A percentile compares a stretch with the other conserved stretches of the same genome.
These are phyloP conservation scores for Linum tenue DNA, from an alignment of 345 rosid genomes.

Conservation along the genomic window DNA sequence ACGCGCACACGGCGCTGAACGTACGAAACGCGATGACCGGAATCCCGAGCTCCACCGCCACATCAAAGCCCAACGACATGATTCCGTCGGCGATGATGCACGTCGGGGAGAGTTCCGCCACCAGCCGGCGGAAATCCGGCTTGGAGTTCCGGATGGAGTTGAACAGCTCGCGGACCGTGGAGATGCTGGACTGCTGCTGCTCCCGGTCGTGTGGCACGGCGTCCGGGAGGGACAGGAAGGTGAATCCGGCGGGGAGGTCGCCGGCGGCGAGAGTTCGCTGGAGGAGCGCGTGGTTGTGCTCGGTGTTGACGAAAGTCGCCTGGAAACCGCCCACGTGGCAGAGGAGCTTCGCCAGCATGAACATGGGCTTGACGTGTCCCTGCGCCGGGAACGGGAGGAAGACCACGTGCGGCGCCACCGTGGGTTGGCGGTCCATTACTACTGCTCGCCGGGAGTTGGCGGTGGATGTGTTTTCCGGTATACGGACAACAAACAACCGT, in stretches of 20 bases:
- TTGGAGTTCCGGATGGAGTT: neutral
- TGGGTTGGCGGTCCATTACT: too few relatives aligned
- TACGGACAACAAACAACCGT: too few relatives aligned
- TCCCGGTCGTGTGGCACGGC: neutral
- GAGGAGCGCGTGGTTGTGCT: slow-evolving; percentile 12
- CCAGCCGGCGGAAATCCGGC: neutral
- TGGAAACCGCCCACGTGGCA: slow-evolving; percentile 9
- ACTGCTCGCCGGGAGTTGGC: too few relatives aligned
- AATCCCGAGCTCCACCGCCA: slow-evolving; percentile 17
- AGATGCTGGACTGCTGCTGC: neutral
- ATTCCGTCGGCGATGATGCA: slow-evolving; percentile 23
- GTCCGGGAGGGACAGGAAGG: slow-evolving; percentile 18
- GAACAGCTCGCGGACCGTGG: neutral
- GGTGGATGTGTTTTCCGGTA: too few relatives aligned
- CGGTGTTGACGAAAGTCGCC: slow-evolving; percentile 22
- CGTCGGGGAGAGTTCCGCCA: neutral
- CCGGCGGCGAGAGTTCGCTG: neutral
- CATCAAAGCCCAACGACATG: slow-evolving; percentile 18
- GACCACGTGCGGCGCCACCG: too few relatives aligned
- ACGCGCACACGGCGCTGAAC: slow-evolving; percentile 11
- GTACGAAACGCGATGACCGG: slow-evolving; percentile 12
- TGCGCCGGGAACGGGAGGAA: slow-evolving; percentile 19
- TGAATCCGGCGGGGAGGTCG: slow-evolving; percentile 10
- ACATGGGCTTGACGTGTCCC: slow-evolving; percentile 21
- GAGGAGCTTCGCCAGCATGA: slow-evolving; percentile 22